Evolutionary conservation across 2,329 filamentous ascomycete species (phyloP).

Genomic region (Phyllosticta citribraziliensis): DNA sequence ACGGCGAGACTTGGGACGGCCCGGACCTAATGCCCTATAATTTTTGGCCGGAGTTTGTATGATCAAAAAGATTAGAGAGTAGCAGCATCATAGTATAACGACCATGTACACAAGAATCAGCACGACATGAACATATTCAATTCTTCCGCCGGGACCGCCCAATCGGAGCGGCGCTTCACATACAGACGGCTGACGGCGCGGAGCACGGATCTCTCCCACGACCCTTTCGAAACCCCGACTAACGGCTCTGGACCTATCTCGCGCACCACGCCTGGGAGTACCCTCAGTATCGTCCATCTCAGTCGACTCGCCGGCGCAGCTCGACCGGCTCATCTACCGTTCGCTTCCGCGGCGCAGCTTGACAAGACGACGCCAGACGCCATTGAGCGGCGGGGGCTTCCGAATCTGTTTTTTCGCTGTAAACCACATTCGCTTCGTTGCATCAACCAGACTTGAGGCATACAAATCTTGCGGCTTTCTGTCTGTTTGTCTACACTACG

Average conservation of each 20-base stretch:
- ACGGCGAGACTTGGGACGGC: slow-evolving; percentile 46
- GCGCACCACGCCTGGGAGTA: background rate
- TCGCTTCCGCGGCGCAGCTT: background rate
- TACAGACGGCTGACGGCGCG: background rate
- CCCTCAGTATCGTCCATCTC: no score
- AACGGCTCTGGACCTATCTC: background rate
- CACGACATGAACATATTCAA: background rate
- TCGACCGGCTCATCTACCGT: background rate
- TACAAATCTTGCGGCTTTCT: background rate
- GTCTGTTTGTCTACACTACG: background rate
- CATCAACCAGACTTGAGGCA: background rate
- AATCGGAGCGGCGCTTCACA: background rate
- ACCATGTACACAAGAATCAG: background rate
- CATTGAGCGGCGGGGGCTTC: no score
- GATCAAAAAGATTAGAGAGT: slow-evolving; percentile 14
- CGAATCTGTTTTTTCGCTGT: background rate
- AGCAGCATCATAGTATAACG: background rate
- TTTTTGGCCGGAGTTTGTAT: slow-evolving; percentile 41
- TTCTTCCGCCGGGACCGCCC: background rate
- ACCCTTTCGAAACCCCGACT: background rate
- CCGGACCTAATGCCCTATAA: slow-evolving; percentile 40
- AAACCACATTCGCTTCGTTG: background rate
- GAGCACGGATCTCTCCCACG: background rate
- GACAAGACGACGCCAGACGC: background rate
- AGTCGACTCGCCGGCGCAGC: no score